A percentile compares a stretch with the other conserved stretches of the same genome.
phyloP scores from a whole-genome alignment of 345 rosid species.

The Adansonia digitata region DNA sequence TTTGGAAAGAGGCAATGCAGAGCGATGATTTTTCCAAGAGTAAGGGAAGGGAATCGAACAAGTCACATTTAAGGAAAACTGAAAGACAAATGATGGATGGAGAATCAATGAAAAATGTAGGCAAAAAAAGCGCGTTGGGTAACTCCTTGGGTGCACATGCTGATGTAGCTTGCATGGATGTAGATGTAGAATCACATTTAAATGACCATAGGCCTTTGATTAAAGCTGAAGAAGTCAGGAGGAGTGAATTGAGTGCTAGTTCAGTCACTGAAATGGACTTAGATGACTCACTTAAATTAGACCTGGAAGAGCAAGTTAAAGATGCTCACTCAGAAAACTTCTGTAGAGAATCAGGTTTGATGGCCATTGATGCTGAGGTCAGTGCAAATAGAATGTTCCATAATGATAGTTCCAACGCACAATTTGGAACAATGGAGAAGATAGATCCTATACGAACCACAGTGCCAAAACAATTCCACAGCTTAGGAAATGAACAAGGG shows the following conservation, averaged over 20 bases:
- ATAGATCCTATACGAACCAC: constrained; percentile 10
- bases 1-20: constrained; percentile 41
- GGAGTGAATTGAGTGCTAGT: constrained; percentile 13
- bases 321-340: constrained; percentile 6
- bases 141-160: constrained; percentile 16
- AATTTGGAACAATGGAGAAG: constrained; percentile 13
- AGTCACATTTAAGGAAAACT: constrained; percentile 9
- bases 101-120: constrained; percentile 4
- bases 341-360: constrained; percentile 12
- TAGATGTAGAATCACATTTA: constrained; percentile 23
- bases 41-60: constrained; percentile 13
- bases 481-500: constrained; percentile 26
- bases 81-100: constrained; percentile 17
- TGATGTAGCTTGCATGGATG: constrained; percentile 23
- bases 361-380: not conserved
- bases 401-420: constrained; percentile 11
- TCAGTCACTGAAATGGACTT: constrained; percentile 22
- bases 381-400: constrained; percentile 16
- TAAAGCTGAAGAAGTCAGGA: constrained; percentile 10
- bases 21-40: constrained; percentile 23
- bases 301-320: constrained; percentile 12
- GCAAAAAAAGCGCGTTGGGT: not conserved
- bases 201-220: constrained; percentile 10
- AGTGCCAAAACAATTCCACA: constrained; percentile 17
- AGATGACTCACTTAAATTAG: constrained; percentile 14